Evolutionary conservation across 2,329 filamentous ascomycete species (phyloP), one percentile per base, ranked within the genome.

Genomic region (Orbilia ellipsospora): DNA sequence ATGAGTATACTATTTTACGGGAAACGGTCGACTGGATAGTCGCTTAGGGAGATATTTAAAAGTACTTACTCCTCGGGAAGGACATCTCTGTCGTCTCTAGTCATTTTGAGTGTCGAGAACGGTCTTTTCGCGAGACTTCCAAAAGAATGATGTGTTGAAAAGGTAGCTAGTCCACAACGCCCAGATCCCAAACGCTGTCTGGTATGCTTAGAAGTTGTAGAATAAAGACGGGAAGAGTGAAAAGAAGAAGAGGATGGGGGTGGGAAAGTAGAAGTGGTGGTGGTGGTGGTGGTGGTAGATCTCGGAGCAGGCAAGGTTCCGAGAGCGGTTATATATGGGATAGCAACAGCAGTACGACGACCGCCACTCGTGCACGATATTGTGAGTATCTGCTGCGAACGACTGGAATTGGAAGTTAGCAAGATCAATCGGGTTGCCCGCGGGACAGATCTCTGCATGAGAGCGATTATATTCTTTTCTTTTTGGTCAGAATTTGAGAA

Each of bases 31-130:
- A 56, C 20, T 2, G 28, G 2, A 36, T 44, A 7, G 36, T 5
- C 12, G 48, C 4, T 10, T 6, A 36, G 16, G 56, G 50, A 26
- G 16, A 50, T 52, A 23, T 26, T 20, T 20, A 52, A 23, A 52
- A 5, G 5, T 45, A 65, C 73, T 65, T 10, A 76, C 73, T 76
- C 73, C 55, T 76, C 60, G 36, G 73, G 73, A 65, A 76, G 73
- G 20, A 76, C 66, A 28, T 76, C 73, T 69, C 73, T 60, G 50
- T 76, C 73, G 60, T 68, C 63, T 63, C 63, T 54, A 42, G 70
- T 68, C 70, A 74, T 74, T 23, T 68, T 74, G 63, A n/a, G 16
- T 26, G 48, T 28, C 16, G 61, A 56, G 56, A 31, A 57, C 20
- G 26, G 23, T 50, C 40, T 61, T 10, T 26, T 59, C 18, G 5